Evolutionary conservation across 352 stramenopile genomes (phyloP), one percentile per base, ranked within the genome.

Genomic region (Globisporangium barbulae): DNA sequence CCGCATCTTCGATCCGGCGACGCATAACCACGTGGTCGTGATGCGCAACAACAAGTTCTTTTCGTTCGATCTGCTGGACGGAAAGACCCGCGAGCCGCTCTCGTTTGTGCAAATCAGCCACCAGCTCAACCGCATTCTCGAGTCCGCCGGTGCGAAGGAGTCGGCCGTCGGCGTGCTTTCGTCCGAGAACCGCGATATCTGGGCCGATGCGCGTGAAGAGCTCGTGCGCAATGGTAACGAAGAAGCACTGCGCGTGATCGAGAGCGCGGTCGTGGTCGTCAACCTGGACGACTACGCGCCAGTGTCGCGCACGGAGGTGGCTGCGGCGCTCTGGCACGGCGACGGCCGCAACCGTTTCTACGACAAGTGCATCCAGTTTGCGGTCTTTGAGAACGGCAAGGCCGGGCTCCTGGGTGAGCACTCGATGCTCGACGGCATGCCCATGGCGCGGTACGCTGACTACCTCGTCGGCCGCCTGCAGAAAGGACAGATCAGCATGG

Each of bases 281-380:
- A 89, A 86, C 64, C 65, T 94, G 47, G 85, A 94, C 52, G 81
- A 88, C 49, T 60, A 75, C 53, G 63, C 78, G 31, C 86, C 86
- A 5, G 73, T 87, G 64, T 85, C 77, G 21, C 77, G 83, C 53
- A 83, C 78, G 0, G 81, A 92, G 47, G 73, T 90, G n/a, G 79
- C 82, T 3, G 72, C 73, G 22, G 84, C 67, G 17, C 66, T 94
- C 13, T 94, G 88, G 78, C 85, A 93, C 60, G 85, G 88, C 69
- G 88, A 90, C 62, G 94, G 94, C 52, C 76, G 84, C 67, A 98
- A 99, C 83, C 92, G 96, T 50, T 99, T 96, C 75, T 99, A 97
- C 68, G 97, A 99, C 76, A 99, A 99, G 79, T 97, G 90, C 53
- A 87, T 99, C 63, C 93, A 98, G 76, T 61, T 99, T n/a, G 81